A percentile compares a stretch with the other conserved stretches of the same genome.
Conservation (phyloP, 1,139 yeast genomes). For the Candida tunisiensis region DNA sequence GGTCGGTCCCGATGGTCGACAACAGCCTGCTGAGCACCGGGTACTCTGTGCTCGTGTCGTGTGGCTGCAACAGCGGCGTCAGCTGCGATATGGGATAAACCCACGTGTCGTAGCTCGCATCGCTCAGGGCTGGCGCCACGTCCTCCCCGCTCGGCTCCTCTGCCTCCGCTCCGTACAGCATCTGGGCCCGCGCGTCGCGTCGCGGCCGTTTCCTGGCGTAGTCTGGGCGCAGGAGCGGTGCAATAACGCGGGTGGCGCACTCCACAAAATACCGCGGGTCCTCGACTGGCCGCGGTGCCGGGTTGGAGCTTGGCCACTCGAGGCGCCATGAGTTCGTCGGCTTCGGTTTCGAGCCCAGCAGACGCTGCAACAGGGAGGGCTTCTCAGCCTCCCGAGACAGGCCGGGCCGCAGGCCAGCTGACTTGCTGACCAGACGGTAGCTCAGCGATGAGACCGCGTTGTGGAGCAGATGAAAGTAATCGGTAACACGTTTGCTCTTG, state of each 20-base stretch:
- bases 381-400: no score
- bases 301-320: slow-evolving; percentile 60
- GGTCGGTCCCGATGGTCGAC: slow-evolving; percentile 37
- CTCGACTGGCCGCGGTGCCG: slow-evolving; percentile 55
- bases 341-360: no score
- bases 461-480: slow-evolving; percentile 61
- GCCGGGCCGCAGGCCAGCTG: no score
- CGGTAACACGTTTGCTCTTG: slow-evolving; percentile 36
- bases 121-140: slow-evolving; percentile 22
- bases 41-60: slow-evolving; percentile 70
- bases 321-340: slow-evolving; percentile 23
- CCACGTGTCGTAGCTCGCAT: no score
- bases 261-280: slow-evolving; percentile 39
- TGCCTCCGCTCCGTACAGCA: neutral
- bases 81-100: slow-evolving; percentile 90
- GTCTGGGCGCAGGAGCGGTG: slow-evolving; percentile 36
- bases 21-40: slow-evolving; percentile 47
- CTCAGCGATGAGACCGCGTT: slow-evolving; percentile 50
- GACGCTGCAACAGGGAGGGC: no score
- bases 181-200: slow-evolving; percentile 1
- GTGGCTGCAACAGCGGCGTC: slow-evolving; percentile 45
- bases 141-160: no score
- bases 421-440: no score
- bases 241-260: slow-evolving; percentile 40
- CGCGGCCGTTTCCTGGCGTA: slow-evolving; percentile 1